A percentile compares a stretch with the other conserved stretches of the same genome.
phyloP scores from a whole-genome alignment of 345 rosid genomes.

The Syzygium oleosum region DNA sequence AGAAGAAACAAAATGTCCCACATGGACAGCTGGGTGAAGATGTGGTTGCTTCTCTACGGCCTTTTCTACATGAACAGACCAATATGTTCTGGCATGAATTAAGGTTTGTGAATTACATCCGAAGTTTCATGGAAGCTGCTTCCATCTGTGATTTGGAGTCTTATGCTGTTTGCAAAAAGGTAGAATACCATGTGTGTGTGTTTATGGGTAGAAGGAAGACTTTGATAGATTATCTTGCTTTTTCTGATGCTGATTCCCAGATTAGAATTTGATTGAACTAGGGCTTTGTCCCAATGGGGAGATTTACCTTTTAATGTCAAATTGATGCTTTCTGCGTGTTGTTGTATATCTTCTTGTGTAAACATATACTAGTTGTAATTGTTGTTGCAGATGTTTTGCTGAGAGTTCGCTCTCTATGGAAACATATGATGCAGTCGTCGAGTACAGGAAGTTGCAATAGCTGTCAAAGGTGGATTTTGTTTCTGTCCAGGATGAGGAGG shows the following conservation, averaged over 20 bases:
- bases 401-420: constrained; percentile 53
- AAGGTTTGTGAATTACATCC: constrained; percentile 18
- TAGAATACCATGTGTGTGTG: background rate
- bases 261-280: background rate
- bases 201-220: background rate
- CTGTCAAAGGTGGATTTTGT: background rate
- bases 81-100: constrained; percentile 72
- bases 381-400: constrained; percentile 47
- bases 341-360: background rate
- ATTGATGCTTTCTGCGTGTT: background rate
- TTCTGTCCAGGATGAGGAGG: background rate
- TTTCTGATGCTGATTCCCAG: background rate
- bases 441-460: constrained; percentile 24
- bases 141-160: background rate
- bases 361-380: background rate
- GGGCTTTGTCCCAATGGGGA: background rate
- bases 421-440: constrained; percentile 56
- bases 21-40: constrained; percentile 10
- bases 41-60: constrained; percentile 28
- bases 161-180: background rate
- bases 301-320: background rate
- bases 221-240: background rate
- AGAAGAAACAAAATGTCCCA: constrained; percentile 14
- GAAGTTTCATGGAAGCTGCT: background rate
- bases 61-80: constrained; percentile 31